Conservation (phyloP, 140 eudicot genomes). For the Stevia rebaudiana region DNA sequence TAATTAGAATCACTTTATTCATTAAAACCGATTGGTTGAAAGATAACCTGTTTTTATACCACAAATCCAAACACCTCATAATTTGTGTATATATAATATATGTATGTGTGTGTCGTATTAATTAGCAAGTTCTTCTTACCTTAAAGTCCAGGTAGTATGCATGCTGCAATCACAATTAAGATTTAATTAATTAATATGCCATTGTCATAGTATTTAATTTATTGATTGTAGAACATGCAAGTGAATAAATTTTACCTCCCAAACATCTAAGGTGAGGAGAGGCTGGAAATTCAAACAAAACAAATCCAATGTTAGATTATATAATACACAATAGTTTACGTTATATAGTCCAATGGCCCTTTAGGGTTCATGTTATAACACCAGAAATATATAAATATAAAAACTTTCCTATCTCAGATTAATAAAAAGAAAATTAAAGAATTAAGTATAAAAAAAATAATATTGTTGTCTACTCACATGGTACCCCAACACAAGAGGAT, state of each 20-base stretch:
- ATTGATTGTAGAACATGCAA: not conserved
- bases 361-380: too few species aligned
- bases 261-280: slow-evolving; percentile 81
- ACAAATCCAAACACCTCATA: too few species aligned
- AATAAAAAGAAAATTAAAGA: not conserved
- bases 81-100: too few species aligned
- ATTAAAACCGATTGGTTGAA: not conserved
- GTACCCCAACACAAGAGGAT: slow-evolving; percentile 91
- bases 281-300: slow-evolving; percentile 54
- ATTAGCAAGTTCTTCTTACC: slow-evolving; percentile 35
- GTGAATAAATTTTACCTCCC: slow-evolving; percentile 59
- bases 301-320: not conserved
- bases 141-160: slow-evolving; percentile 76
- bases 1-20: not conserved
- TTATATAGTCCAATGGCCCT: not conserved
- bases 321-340: not conserved
- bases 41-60: too few species aligned
- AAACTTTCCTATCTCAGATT: not conserved
- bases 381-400: too few species aligned
- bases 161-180: slow-evolving; percentile 45
- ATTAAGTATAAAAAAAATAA: not conserved
- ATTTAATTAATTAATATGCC: slow-evolving; percentile 9
- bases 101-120: not conserved
- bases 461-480: slow-evolving; percentile 47
- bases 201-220: not conserved